phyloP scores from a whole-genome alignment of 306 rosid genomes.

The Trifolium pratense region DNA sequence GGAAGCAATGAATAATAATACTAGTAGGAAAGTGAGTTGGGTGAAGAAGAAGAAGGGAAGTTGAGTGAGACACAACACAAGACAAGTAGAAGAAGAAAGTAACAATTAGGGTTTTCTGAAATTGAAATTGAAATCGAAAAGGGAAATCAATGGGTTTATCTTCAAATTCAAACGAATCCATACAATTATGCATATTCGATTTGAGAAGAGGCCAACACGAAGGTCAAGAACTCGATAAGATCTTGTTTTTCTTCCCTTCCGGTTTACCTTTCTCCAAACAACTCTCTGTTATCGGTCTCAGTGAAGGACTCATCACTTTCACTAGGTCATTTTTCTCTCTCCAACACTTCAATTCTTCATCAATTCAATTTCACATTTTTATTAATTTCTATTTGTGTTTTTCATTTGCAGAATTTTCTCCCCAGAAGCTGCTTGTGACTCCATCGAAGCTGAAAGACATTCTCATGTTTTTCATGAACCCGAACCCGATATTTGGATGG shows the following conservation, averaged over 20 bases:
- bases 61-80: background rate
- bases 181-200: conserved; percentile 83
- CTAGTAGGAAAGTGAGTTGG: background rate
- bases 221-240: conserved; percentile 96
- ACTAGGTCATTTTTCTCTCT: conserved; percentile 56
- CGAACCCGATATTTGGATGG: conserved; percentile 95
- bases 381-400: background rate
- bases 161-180: conserved; percentile 59
- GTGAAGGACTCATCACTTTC: conserved; percentile 96
- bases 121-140: background rate
- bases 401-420: conserved; percentile 79
- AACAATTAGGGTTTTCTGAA: background rate
- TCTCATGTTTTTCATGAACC: conserved; percentile 83
- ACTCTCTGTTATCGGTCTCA: conserved; percentile 89
- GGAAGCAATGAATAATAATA: too few relatives aligned
- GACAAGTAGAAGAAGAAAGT: background rate
- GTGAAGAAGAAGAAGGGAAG: background rate
- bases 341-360: background rate
- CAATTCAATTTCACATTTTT: background rate
- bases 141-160: conserved; percentile 69
- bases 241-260: conserved; percentile 85
- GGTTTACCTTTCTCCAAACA: conserved; percentile 83
- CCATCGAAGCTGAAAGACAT: conserved; percentile 85
- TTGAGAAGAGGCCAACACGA: conserved; percentile 91
- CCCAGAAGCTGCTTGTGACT: conserved; percentile 85